Evolutionary conservation across 805 yeast species (phyloP).

Genomic region (Starmerella geochares): DNA sequence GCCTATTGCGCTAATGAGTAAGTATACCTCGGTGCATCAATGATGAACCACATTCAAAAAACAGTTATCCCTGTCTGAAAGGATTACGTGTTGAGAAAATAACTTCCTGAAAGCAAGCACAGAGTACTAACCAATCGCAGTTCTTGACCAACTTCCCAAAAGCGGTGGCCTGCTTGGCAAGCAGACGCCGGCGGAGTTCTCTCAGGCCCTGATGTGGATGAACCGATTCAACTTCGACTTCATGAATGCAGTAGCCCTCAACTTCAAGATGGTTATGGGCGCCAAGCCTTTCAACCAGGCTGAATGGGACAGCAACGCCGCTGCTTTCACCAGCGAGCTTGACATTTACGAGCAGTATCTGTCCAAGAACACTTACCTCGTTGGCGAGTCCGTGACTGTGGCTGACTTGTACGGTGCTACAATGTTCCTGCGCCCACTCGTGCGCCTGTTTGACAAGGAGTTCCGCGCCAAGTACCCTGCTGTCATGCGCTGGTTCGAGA

Average conservation of each 20-base stretch:
- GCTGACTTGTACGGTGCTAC: slow-evolving; percentile 57
- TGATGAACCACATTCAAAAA: slow-evolving; percentile 30
- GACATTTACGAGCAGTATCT: slow-evolving; percentile 38
- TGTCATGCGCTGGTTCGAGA: slow-evolving; percentile 60
- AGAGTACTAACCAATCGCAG: slow-evolving; percentile 21
- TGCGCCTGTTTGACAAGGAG: slow-evolving; percentile 48
- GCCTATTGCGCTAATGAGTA: slow-evolving; percentile 49
- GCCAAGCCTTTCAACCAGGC: slow-evolving; percentile 68
- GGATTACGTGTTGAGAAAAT: slow-evolving; percentile 27
- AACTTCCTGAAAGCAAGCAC: slow-evolving; percentile 21
- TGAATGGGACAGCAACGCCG: slow-evolving; percentile 41
- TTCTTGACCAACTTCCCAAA: slow-evolving; percentile 21
- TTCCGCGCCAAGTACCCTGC: slow-evolving; percentile 58
- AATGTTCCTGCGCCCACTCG: slow-evolving; percentile 45
- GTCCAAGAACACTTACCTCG: slow-evolving; percentile 53
- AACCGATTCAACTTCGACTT: slow-evolving; percentile 66
- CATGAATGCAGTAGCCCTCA: slow-evolving; percentile 38
- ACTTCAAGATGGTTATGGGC: slow-evolving; percentile 57
- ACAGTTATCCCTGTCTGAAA: slow-evolving; percentile 40
- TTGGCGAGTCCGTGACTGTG: slow-evolving; percentile 52
- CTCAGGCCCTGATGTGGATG: slow-evolving; percentile 62
- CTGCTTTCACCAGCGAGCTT: slow-evolving; percentile 28
- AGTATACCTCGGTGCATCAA: slow-evolving; percentile 25
- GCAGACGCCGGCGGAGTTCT: slow-evolving; percentile 33
- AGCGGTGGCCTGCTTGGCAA: slow-evolving; percentile 52